Base-by-base conservation (phyloP, 805 yeast species). In the Barnettozyma siamensis region DNA sequence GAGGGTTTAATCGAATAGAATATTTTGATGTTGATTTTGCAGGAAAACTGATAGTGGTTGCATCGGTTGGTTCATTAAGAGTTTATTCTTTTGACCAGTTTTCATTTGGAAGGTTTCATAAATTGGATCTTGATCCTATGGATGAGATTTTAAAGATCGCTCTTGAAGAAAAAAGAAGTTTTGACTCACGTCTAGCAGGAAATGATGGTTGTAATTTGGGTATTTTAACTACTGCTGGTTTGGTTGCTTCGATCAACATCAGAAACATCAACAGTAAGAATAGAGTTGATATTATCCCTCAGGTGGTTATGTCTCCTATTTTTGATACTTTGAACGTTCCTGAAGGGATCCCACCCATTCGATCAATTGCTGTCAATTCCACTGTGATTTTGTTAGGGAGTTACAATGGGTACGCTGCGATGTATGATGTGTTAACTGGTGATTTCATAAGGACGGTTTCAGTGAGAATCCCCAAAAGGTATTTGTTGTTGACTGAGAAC, bases 171-270 rank as follows among this genome's bases (percentile, higher is more conserved):
- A 49, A 45, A 9, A 17, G 16, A 7, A 27, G 15, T 15, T 9
- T 26, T 12, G 38, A 37, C 20, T 7, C 11, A 7, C 39, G 35
- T n/a, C 21, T 54, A 7, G 57, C 58, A 5, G 61, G 61, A 1
- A 40, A 41, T n/a, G 60, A 57, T 44, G 61, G 60, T 5, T 46
- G 53, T 16, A 53, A 55, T 31, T 18, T 57, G 11, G 59, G 50
- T 2, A n/a, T 55, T 2, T 26, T 46, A 2, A 42, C 53, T 0
- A 38, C 26, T 3, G 13, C 20, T 1, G 53, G 46, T 2, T 21
- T 29, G 5, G 50, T 55, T 4, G 10, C 46, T 8, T 42, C 46
- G 1, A 41, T 48, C 36, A 53, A 57, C 34, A 29, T 49, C 2
- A 35, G 61, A 37, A 35, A 36, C 18, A 6, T 50, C 38, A 29